phyloP scores from a whole-genome alignment of 2,329 filamentous ascomycete genomes.

The Mycogone perniciosa region DNA sequence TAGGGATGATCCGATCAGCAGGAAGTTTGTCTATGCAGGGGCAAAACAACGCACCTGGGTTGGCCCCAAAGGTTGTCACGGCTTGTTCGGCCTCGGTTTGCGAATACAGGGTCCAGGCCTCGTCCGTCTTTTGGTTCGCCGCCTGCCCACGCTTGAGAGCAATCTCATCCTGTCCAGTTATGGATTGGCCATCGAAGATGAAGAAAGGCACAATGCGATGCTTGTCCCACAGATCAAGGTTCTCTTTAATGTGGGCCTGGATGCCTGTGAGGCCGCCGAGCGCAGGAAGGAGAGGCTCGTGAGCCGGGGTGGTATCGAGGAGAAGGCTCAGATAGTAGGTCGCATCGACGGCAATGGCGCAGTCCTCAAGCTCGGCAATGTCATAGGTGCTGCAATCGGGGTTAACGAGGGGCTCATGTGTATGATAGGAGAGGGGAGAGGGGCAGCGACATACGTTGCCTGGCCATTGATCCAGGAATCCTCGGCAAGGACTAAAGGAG shows the following conservation, averaged over 20 bases:
- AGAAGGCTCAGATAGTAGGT: slow-evolving; percentile 80
- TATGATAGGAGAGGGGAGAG: not conserved
- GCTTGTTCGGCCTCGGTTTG: slow-evolving; percentile 72
- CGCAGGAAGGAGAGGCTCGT: slow-evolving; percentile 84
- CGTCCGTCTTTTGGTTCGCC: slow-evolving; percentile 64
- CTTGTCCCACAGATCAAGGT: slow-evolving; percentile 66
- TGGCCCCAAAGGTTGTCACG: slow-evolving; percentile 74
- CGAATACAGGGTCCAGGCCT: slow-evolving; percentile 85
- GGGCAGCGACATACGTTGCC: slow-evolving; percentile 27
- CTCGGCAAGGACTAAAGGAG: slow-evolving; percentile 29
- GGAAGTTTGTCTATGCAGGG: not conserved
- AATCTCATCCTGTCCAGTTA: slow-evolving; percentile 68
- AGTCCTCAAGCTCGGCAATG: slow-evolving; percentile 65
- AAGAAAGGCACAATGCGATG: slow-evolving; percentile 74
- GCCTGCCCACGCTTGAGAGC: slow-evolving; percentile 56
- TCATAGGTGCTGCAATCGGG: slow-evolving; percentile 44
- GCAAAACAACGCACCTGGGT: slow-evolving; percentile 53
- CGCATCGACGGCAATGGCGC: slow-evolving; percentile 78
- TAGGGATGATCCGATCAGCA: slow-evolving; percentile 25
- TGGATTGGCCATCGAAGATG: slow-evolving; percentile 82
- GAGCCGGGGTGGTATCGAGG: slow-evolving; percentile 61
- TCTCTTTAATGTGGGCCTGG: slow-evolving; percentile 65
- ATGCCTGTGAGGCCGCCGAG: slow-evolving; percentile 84
- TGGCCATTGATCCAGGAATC: slow-evolving; percentile 35
- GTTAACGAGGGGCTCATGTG: not conserved